Base-by-base conservation (phyloP, 1,284 basidiomycete species). In the Leccinum griseonigrum region DNA sequence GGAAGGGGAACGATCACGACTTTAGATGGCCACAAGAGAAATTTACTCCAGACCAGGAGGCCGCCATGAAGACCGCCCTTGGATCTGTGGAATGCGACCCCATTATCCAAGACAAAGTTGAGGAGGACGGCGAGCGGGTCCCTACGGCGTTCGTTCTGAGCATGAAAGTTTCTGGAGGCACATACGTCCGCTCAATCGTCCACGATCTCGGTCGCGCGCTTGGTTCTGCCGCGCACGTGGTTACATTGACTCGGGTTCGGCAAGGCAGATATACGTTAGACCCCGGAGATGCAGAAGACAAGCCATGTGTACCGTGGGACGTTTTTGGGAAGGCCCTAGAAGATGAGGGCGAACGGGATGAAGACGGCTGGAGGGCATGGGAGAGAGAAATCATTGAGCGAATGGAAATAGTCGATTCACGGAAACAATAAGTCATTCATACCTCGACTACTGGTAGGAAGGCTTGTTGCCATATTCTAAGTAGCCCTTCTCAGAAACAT, bases 161-260 rank as follows among this genome's bases (percentile, higher is more conserved):
- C 60, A 96, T 98, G 94, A 91, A 83, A 61, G 96, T 97, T 8
- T 94, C 93, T 16, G 91, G 91, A n/a, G 95, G 95, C 28, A 98
- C 95, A n/a, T 98, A 98, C 70, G 95, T 98, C 54, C 88, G 95
- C 56, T 93, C 90, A 2, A 89, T 97, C 66, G 90, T 95, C 53
- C 94, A 98, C 73, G 95, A 98, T 74, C 82, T 98, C 22, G 92
- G 90, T 8, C 85, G 88, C 65, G 85, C 87, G 1, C 74, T 98
- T 26, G 92, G 88, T 2, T 92, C 91, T 50, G 92, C 92, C 4
- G 95, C 94, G 0, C 94, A 96, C 73, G 94, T 98, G 58, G 94
- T 96, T 54, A 92, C 90, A 13, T 82, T 98, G 62, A 92, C 87
- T 13, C 86, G 96, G 26, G 89, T 89, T 18, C 84, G 91, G 40